These are phyloP conservation scores for Tillandsia leiboldiana DNA, from an alignment of 176 grass and related monocot species.

Conservation along the genomic window DNA sequence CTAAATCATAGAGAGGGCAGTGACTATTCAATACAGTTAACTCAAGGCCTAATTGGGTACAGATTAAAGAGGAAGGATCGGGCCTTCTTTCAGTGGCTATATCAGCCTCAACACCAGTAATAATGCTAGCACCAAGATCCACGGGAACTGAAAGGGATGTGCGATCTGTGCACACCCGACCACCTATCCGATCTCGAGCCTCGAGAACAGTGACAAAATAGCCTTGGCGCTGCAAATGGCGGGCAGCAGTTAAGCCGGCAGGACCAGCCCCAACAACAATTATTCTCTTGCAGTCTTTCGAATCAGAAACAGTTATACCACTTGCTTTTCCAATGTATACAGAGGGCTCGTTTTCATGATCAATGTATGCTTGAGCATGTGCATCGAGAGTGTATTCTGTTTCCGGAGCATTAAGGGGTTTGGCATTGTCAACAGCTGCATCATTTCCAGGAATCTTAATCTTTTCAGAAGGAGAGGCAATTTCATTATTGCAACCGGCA, in stretches of 20 bases:
- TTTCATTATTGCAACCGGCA: slow-evolving; percentile 22
- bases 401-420: slow-evolving; percentile 10
- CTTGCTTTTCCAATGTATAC: slow-evolving; percentile 16
- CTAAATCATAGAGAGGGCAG: slow-evolving; percentile 93
- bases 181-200: slow-evolving; percentile 80
- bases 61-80: slow-evolving; percentile 91
- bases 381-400: slow-evolving; percentile 12
- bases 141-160: slow-evolving; percentile 91
- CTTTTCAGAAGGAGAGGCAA: slow-evolving; percentile 19
- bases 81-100: slow-evolving; percentile 86
- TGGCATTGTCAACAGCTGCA: slow-evolving; percentile 11
- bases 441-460: slow-evolving; percentile 23
- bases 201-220: slow-evolving; percentile 89
- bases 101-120: slow-evolving; percentile 94
- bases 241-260: slow-evolving; percentile 84
- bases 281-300: slow-evolving; percentile 35
- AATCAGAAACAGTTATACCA: slow-evolving; percentile 23
- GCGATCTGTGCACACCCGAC: slow-evolving; percentile 82
- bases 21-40: slow-evolving; percentile 82
- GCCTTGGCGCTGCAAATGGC: slow-evolving; percentile 78
- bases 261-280: slow-evolving; percentile 90
- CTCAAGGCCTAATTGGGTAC: slow-evolving; percentile 88
- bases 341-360: slow-evolving; percentile 13
- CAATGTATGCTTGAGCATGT: too few relatives aligned
- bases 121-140: slow-evolving; percentile 99